Conservation (phyloP, 805 yeast genomes). For the Metschnikowia lachancei region DNA sequence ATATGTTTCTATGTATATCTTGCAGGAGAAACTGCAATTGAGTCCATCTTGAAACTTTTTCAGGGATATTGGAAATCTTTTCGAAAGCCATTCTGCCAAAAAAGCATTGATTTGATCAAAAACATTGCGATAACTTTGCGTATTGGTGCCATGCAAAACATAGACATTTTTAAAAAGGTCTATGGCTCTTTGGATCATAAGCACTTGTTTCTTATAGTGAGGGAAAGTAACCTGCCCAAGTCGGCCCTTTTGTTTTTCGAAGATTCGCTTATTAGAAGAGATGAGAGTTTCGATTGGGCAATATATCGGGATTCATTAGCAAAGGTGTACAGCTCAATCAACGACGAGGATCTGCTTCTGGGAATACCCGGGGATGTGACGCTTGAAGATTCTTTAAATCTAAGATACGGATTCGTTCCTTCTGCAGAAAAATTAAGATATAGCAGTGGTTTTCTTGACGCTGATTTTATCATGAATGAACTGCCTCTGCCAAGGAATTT, state of each 20-base stretch:
- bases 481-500: slow-evolving; percentile 18
- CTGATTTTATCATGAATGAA: slow-evolving; percentile 24
- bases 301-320: slow-evolving; percentile 10
- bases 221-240: slow-evolving; percentile 32
- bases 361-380: slow-evolving; percentile 64
- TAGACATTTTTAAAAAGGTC: slow-evolving; percentile 26
- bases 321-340: slow-evolving; percentile 49
- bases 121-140: slow-evolving; percentile 34
- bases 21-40: slow-evolving; percentile 11
- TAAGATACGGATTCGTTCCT: slow-evolving; percentile 30
- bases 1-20: slow-evolving; percentile 24
- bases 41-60: slow-evolving; percentile 1
- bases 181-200: slow-evolving; percentile 30
- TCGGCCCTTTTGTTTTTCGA: slow-evolving; percentile 51
- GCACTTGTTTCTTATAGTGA: slow-evolving; percentile 31
- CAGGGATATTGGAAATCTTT: slow-evolving; percentile 4
- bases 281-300: slow-evolving; percentile 3
- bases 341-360: slow-evolving; percentile 59
- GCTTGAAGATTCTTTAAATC: slow-evolving; percentile 48
- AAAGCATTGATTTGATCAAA: slow-evolving; percentile 20
- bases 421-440: slow-evolving; percentile 47
- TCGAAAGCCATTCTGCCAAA: slow-evolving; percentile 1
- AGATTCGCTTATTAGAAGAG: slow-evolving; percentile 25
- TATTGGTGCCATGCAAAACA: slow-evolving; percentile 35
- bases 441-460: slow-evolving; percentile 56